phyloP scores from a whole-genome alignment of 2,329 filamentous ascomycete genomes.

The Hypomyces rosellus region DNA sequence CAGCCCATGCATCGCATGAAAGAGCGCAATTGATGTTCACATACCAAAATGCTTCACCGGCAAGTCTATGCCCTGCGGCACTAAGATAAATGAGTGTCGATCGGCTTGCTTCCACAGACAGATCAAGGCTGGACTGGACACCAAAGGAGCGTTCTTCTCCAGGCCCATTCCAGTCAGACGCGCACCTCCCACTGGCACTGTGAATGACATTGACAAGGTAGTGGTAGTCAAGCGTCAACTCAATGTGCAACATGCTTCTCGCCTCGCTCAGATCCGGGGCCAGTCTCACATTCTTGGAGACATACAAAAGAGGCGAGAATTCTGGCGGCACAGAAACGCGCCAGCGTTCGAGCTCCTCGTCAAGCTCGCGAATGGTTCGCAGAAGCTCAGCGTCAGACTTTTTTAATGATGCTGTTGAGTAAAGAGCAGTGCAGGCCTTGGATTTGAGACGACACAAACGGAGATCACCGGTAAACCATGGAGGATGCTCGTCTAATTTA shows the following conservation, averaged over 20 bases:
- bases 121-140: conserved; percentile 45
- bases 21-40: no score
- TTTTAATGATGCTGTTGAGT: conserved; percentile 39
- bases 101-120: conserved; percentile 50
- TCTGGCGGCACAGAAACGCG: conserved; percentile 39
- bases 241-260: conserved; percentile 40
- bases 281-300: conserved; percentile 23
- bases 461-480: conserved; percentile 41
- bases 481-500: conserved; percentile 12
- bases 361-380: conserved; percentile 48
- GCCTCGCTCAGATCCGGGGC: conserved; percentile 20
- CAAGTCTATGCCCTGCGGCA: conserved; percentile 35
- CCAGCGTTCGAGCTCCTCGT: conserved; percentile 52
- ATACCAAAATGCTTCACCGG: conserved; percentile 42
- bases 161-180: conserved; percentile 22
- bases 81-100: conserved; percentile 46
- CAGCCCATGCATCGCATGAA: no score
- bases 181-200: conserved; percentile 46
- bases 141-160: conserved; percentile 28
- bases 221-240: conserved; percentile 49
- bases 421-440: conserved; percentile 40
- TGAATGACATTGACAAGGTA: conserved; percentile 50
- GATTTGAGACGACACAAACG: conserved; percentile 46
- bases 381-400: conserved; percentile 51
- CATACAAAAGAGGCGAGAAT: conserved; percentile 42